Conservation (phyloP, 768 basidiomycete genomes). For the Lentinula edodes region DNA sequence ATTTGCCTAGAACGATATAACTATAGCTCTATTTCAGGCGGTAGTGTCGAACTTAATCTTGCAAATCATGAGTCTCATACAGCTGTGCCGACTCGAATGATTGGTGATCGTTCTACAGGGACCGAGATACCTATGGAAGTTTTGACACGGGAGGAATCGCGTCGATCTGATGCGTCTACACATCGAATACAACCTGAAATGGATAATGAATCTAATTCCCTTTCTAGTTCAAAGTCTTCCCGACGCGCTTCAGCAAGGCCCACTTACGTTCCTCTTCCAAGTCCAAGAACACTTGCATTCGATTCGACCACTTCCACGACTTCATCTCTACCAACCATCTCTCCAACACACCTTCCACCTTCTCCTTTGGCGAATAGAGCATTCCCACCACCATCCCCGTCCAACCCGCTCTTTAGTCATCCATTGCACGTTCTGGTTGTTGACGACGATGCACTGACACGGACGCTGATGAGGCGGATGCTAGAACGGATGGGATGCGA, state of each 20-base stretch:
- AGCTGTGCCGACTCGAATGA: constrained; percentile 34
- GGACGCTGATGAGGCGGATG: constrained; percentile 75
- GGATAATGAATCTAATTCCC: not conserved
- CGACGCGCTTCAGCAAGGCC: constrained; percentile 20
- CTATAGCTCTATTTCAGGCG: constrained; percentile 52
- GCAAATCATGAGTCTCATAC: constrained; percentile 28
- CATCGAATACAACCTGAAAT: not conserved
- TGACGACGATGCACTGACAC: constrained; percentile 77
- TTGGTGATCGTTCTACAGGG: constrained; percentile 35
- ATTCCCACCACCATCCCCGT: constrained; percentile 28
- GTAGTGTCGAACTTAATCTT: constrained; percentile 42
- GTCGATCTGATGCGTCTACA: constrained; percentile 1
- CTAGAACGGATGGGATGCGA: constrained; percentile 72
- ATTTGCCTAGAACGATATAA: constrained; percentile 37
- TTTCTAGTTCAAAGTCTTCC: constrained; percentile 3
- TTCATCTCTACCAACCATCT: not conserved
- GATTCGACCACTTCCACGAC: constrained; percentile 10
- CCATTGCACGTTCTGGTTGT: constrained; percentile 71
- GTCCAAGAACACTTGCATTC: constrained; percentile 24
- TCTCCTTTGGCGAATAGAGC: constrained; percentile 1
- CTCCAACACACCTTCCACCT: not conserved
- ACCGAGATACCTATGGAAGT: constrained; percentile 19
- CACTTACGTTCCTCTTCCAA: constrained; percentile 32
- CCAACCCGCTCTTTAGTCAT: constrained; percentile 37
- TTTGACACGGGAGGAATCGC: constrained; percentile 8